phyloP scores from a whole-genome alignment of 805 yeast genomes.

The Suhomyces prunicola region DNA sequence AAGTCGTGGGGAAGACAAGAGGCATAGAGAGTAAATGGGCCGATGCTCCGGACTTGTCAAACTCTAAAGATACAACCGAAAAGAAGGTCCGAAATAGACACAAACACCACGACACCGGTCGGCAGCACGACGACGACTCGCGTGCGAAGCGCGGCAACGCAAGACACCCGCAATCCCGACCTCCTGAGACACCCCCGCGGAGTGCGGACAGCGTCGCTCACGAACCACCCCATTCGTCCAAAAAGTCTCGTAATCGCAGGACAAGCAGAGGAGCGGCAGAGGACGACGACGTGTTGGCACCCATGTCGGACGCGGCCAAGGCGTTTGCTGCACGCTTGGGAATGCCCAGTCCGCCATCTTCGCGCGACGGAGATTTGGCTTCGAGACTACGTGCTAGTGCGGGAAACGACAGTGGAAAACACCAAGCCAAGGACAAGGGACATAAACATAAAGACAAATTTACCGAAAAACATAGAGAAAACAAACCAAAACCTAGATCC shows the following conservation, averaged over 20 bases:
- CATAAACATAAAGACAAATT: not conserved
- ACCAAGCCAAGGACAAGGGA: not conserved
- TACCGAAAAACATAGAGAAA: not conserved
- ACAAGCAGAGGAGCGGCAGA: not conserved
- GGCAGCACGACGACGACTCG: not conserved
- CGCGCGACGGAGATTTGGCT: not conserved
- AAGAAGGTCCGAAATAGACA: constrained; percentile 1
- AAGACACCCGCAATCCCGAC: not conserved
- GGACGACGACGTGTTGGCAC: constrained; percentile 5
- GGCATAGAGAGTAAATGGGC: constrained; percentile 34
- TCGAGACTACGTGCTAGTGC: not conserved
- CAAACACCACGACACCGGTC: not conserved
- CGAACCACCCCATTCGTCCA: not conserved
- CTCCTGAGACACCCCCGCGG: not conserved
- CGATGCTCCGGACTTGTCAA: constrained; percentile 6
- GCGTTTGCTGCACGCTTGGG: constrained; percentile 32
- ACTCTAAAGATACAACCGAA: not conserved
- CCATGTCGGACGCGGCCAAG: constrained; percentile 31
- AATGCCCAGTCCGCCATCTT: constrained; percentile 2
- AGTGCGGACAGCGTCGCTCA: not conserved
- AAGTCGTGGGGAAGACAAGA: not conserved
- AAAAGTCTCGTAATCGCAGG: not conserved
- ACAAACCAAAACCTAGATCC: not conserved
- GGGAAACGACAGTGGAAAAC: not conserved
- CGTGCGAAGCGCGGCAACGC: not conserved